Conservation (phyloP, 345 rosid genomes). For the Eucalyptus marginata region DNA sequence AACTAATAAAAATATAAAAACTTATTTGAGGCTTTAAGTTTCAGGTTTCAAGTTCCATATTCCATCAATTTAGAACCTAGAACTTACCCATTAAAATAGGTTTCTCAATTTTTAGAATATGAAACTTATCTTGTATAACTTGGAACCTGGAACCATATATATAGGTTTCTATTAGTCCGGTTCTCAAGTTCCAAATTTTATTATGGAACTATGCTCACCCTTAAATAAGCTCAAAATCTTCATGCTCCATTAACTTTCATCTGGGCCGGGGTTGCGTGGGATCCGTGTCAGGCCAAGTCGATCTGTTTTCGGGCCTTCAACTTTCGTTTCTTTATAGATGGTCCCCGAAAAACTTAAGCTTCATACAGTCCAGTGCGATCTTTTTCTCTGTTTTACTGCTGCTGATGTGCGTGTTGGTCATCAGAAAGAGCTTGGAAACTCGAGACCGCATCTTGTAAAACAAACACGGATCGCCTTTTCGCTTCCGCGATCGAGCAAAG, state of each 20-base stretch:
- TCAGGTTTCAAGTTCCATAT: too few relatives aligned
- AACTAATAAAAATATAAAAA: too few relatives aligned
- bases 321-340: neutral
- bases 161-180: too few relatives aligned
- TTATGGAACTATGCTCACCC: too few relatives aligned
- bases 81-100: too few relatives aligned
- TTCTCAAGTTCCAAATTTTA: too few relatives aligned
- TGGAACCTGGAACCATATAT: too few relatives aligned
- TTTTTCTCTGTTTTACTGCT: neutral
- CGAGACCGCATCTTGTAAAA: neutral
- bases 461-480: neutral
- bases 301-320: neutral
- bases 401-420: neutral
- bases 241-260: neutral
- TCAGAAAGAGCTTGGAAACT: neutral
- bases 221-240: neutral
- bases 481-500: neutral
- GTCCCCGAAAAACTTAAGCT: neutral
- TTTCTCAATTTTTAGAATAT: too few relatives aligned
- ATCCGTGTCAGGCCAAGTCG: neutral
- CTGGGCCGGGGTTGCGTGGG: neutral
- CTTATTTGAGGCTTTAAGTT: too few relatives aligned
- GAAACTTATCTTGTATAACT: too few relatives aligned
- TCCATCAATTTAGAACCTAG: rapidly evolving
- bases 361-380: neutral